These are phyloP conservation scores for Ceratobasidium sp. DNA, from an alignment of 1,284 basidiomycete species.

Conservation along the genomic window DNA sequence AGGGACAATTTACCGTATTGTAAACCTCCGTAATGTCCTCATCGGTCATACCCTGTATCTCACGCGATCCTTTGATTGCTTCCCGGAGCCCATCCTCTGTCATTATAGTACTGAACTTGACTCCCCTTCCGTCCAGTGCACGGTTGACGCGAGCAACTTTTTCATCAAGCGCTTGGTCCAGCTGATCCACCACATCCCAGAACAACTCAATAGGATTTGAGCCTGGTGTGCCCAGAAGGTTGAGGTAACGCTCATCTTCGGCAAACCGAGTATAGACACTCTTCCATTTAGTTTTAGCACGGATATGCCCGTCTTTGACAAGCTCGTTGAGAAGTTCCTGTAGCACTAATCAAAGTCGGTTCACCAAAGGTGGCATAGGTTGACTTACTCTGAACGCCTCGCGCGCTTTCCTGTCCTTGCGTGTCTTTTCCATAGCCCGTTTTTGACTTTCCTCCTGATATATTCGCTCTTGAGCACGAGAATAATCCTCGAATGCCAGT, in stretches of 20 bases:
- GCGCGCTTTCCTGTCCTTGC: slow-evolving; percentile 84
- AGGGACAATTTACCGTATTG: slow-evolving; percentile 63
- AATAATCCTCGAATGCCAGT: slow-evolving; percentile 90
- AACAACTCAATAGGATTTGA: slow-evolving; percentile 95
- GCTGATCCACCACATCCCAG: slow-evolving; percentile 89
- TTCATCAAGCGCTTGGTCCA: slow-evolving; percentile 84
- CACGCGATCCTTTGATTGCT: slow-evolving; percentile 57
- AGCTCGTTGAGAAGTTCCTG: slow-evolving; percentile 77
- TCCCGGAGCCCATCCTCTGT: slow-evolving; percentile 65
- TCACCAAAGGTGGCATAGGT: background rate
- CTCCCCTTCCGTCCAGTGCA: slow-evolving; percentile 61
- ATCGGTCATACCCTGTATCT: slow-evolving; percentile 57
- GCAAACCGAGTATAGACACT: slow-evolving; percentile 79
- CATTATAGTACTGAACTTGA: slow-evolving; percentile 64
- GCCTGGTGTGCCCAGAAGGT: slow-evolving; percentile 88
- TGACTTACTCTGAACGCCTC: slow-evolving; percentile 80
- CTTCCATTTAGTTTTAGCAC: slow-evolving; percentile 89
- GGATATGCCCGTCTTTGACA: slow-evolving; percentile 70
- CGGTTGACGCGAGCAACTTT: slow-evolving; percentile 71
- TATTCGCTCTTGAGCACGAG: slow-evolving; percentile 84
- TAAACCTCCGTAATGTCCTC: slow-evolving; percentile 69
- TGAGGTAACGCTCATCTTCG: slow-evolving; percentile 81
- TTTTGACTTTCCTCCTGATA: slow-evolving; percentile 84
- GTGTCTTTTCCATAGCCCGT: slow-evolving; percentile 79
- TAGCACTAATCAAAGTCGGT: background rate